Base-by-base conservation (phyloP, 192 early-diverging fungal genomes). In the Entomortierella lignicola region DNA sequence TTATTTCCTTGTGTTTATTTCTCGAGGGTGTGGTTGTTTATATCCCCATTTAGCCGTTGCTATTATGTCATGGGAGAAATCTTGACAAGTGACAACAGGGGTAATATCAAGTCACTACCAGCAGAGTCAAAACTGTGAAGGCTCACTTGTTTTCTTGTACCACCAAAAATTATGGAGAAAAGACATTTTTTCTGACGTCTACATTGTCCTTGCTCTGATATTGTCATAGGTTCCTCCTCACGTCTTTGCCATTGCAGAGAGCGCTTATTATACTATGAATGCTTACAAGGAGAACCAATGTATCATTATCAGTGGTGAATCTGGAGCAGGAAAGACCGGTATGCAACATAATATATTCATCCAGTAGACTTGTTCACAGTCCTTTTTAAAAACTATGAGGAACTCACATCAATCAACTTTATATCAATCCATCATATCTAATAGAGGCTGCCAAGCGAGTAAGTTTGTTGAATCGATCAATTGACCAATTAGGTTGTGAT, bases 281-380 rank as follows among this genome's bases (percentile, higher is more conserved):
- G 91, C 91, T 47, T 98, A 99, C 88, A 96, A 96, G 83, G 98
- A 99, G 81, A 98, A 95, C 81, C 98, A 99, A 72, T 98, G 97
- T 85, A 96, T 99, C 66, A 99, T 99, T 74, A 99, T 99, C 66
- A 92, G 91, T 85, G 96, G 96, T 75, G 96, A 98, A 87, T 94
- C 92, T 55, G 96, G 96, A 32, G 96, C 96, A 25, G 96, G 96
- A 63, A 94, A 94, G 77, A 97, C 93, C 47, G 82, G 82, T 84
- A 55, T 37, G 34, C 4, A 37, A 10, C 5, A 37, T 7, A 10
- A 4, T 37, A 37, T 37, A n/a, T n/a, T n/a, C n/a, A n/a, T n/a
- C n/a, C n/a, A n/a, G n/a, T n/a, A n/a, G n/a, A n/a, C n/a, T n/a
- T n/a, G n/a, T n/a, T n/a, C n/a, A n/a, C n/a, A n/a, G n/a, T n/a